phyloP scores from a whole-genome alignment of 768 basidiomycete species.

The Mycena pura region DNA sequence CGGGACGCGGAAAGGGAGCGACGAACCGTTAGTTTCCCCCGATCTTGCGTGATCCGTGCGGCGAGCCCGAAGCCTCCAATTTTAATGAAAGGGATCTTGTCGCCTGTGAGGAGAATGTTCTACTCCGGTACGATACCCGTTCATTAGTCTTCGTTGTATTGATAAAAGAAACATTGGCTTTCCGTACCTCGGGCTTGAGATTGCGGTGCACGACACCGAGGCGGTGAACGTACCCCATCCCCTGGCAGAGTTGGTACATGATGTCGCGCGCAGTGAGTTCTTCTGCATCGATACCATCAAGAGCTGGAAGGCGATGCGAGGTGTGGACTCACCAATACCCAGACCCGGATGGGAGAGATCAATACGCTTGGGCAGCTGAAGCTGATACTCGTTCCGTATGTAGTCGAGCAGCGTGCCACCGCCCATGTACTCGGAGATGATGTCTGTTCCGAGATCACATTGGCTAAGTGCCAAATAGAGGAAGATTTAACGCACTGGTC shows the following conservation, averaged over 20 bases:
- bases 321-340: neutral
- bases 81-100: slow-evolving; percentile 10
- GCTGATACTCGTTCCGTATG: neutral
- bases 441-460: neutral
- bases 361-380: neutral
- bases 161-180: neutral
- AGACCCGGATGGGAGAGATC: neutral
- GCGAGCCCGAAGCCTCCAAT: slow-evolving; percentile 13
- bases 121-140: neutral
- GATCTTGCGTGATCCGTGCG: too few relatives aligned
- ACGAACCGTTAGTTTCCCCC: neutral
- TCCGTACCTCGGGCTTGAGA: slow-evolving; percentile 6
- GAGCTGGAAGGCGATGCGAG: too few relatives aligned
- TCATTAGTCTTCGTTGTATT: neutral
- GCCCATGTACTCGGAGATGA: neutral
- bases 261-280: slow-evolving; percentile 7
- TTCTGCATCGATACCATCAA: neutral
- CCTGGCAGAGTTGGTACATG: slow-evolving; percentile 17
- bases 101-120: slow-evolving; percentile 11
- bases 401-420: slow-evolving; percentile 2
- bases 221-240: slow-evolving; percentile 10
- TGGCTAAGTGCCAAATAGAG: neutral
- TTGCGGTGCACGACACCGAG: slow-evolving; percentile 14
- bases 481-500: neutral
- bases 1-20: neutral